Percentiles rank a stretch among this genome's conserved stretches.
Conservation (phyloP, 352 stramenopile genomes). For the Plasmopara halstedii region DNA sequence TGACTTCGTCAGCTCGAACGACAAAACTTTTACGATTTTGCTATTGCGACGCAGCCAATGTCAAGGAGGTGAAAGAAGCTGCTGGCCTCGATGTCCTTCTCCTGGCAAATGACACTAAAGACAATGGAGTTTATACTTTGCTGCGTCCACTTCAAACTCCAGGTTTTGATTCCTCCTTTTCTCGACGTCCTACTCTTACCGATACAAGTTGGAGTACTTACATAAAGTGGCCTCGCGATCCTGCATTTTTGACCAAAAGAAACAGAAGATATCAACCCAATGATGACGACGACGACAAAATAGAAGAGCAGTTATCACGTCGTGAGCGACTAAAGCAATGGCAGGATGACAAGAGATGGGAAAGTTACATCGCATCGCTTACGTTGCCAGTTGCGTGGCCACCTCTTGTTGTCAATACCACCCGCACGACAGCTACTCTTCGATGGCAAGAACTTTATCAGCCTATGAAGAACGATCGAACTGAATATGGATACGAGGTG, state of each 20-base stretch:
- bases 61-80: conserved; percentile 56
- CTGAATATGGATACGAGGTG: conserved; percentile 58
- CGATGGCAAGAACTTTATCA: conserved; percentile 75
- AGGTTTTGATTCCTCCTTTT: conserved; percentile 53
- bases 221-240: conserved; percentile 55
- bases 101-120: conserved; percentile 7
- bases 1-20: not conserved
- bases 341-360: conserved; percentile 73
- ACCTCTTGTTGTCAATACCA: conserved; percentile 51
- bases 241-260: conserved; percentile 31
- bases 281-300: conserved; percentile 14
- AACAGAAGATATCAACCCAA: conserved; percentile 19
- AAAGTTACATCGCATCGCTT: conserved; percentile 48
- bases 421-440: conserved; percentile 39
- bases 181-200: conserved; percentile 23
- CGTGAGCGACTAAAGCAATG: conserved; percentile 72
- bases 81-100: conserved; percentile 42
- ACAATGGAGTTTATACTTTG: conserved; percentile 22
- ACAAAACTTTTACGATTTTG: conserved; percentile 50
- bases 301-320: conserved; percentile 48
- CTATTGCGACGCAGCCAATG: conserved; percentile 67
- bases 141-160: conserved; percentile 39
- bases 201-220: conserved; percentile 46
- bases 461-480: conserved; percentile 46
- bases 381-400: conserved; percentile 61